Evolutionary conservation across 1,284 basidiomycete species (phyloP).

Genomic region (Ustilago trichophora): DNA sequence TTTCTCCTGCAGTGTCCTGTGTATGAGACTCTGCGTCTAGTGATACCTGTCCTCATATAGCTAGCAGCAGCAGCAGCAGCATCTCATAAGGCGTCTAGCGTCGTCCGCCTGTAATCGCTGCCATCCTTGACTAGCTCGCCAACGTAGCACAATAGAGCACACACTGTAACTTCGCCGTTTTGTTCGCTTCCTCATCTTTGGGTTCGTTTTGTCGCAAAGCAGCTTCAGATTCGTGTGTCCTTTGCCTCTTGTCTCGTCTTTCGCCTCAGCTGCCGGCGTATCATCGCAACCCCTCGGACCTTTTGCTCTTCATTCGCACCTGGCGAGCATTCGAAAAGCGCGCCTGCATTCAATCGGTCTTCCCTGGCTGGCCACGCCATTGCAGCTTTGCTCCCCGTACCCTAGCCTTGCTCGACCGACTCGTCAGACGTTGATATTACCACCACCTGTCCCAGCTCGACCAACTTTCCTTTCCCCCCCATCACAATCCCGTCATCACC

Average conservation of each 20-base stretch:
- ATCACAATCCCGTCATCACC: too few relatives aligned
- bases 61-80: too few relatives aligned
- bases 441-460: too few relatives aligned
- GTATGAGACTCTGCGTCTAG: not conserved
- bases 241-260: too few relatives aligned
- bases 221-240: not conserved
- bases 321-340: not conserved
- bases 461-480: too few relatives aligned
- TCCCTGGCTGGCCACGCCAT: slow-evolving; percentile 1
- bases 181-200: slow-evolving; percentile 3
- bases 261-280: too few relatives aligned
- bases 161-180: not conserved
- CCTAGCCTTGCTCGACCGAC: too few relatives aligned
- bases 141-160: not conserved
- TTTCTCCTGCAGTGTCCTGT: not conserved
- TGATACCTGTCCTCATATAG: too few relatives aligned
- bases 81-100: slow-evolving; percentile 24
- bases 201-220: not conserved
- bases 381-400: too few relatives aligned
- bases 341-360: slow-evolving; percentile 7
- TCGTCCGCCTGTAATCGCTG: slow-evolving; percentile 2
- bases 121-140: too few relatives aligned
- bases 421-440: too few relatives aligned
- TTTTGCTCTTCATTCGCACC: not conserved
- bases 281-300: too few relatives aligned